Evolutionary conservation across 2,329 filamentous ascomycete species (phyloP).

Genomic region (Plenodomus biglobosus): DNA sequence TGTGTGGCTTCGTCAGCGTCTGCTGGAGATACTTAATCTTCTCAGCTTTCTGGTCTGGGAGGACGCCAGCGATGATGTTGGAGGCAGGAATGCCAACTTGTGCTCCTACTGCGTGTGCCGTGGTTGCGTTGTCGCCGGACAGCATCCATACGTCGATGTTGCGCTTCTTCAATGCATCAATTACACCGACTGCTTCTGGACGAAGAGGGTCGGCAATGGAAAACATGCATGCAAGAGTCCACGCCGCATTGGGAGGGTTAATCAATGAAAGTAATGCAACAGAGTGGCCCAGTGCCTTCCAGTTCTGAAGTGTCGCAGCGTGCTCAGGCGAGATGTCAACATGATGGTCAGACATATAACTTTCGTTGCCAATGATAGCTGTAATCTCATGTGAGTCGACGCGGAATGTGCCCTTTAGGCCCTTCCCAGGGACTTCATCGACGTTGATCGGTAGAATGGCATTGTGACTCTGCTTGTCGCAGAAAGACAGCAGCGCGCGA

Average conservation of each 20-base stretch:
- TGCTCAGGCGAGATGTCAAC: conserved; percentile 32
- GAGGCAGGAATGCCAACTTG: conserved; percentile 70
- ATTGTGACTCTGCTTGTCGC: conserved; percentile 37
- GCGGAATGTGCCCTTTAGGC: conserved; percentile 62
- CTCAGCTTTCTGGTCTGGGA: conserved; percentile 79
- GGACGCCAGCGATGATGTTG: conserved; percentile 83
- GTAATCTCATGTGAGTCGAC: conserved; percentile 29
- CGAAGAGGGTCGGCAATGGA: conserved; percentile 81
- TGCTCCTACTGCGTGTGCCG: conserved; percentile 74
- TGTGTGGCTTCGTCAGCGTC: conserved; percentile 29
- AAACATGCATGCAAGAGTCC: conserved; percentile 63
- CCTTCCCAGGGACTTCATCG: conserved; percentile 71
- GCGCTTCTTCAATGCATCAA: conserved; percentile 63
- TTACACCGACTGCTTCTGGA: conserved; percentile 66
- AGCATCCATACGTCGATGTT: conserved; percentile 86
- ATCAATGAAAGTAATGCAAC: conserved; percentile 46
- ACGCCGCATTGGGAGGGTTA: too few species aligned
- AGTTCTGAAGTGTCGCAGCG: conserved; percentile 32
- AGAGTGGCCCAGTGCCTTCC: conserved; percentile 48
- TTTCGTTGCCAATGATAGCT: conserved; percentile 72
- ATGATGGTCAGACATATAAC: conserved; percentile 57
- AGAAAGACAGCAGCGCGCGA: conserved; percentile 68
- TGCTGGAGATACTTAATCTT: conserved; percentile 60
- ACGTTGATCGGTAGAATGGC: conserved; percentile 43
- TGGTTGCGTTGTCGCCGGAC: conserved; percentile 86